These are phyloP conservation scores for Flammula alnicola DNA, from an alignment of 1,284 basidiomycete species.

Conservation along the genomic window DNA sequence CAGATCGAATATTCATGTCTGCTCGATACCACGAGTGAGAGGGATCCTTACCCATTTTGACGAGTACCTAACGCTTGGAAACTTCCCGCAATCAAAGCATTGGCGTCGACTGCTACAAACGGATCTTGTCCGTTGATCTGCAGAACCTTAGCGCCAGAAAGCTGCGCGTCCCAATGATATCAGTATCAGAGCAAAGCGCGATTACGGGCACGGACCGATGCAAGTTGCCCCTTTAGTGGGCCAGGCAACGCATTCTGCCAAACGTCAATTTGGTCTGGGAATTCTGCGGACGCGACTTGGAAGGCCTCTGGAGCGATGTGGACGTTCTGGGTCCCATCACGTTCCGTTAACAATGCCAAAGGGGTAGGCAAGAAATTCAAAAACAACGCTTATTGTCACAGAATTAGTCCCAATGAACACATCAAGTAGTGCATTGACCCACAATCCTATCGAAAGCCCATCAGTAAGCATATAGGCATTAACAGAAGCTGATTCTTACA, in stretches of 20 bases:
- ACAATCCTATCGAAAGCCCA: slow-evolving; percentile 48
- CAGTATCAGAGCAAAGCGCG: background rate
- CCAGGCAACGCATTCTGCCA: slow-evolving; percentile 62
- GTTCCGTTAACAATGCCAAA: slow-evolving; percentile 52
- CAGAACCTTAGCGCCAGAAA: slow-evolving; percentile 60
- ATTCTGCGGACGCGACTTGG: slow-evolving; percentile 56
- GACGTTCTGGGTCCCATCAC: slow-evolving; percentile 50
- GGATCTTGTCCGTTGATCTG: slow-evolving; percentile 58
- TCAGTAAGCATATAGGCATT: slow-evolving; percentile 40
- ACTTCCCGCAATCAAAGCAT: slow-evolving; percentile 51
- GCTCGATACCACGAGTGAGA: no score
- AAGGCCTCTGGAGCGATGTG: slow-evolving; percentile 67
- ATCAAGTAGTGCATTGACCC: slow-evolving; percentile 20
- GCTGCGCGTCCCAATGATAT: slow-evolving; percentile 34
- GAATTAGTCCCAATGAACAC: background rate
- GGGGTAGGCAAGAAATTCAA: slow-evolving; percentile 60
- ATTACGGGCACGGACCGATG: slow-evolving; percentile 41
- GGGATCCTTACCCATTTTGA: slow-evolving; percentile 25
- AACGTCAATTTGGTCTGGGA: slow-evolving; percentile 55
- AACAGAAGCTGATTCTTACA: slow-evolving; percentile 23
- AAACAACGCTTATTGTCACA: slow-evolving; percentile 42
- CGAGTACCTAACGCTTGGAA: slow-evolving; percentile 46
- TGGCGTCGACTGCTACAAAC: slow-evolving; percentile 54
- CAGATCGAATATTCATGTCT: background rate
- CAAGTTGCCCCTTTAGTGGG: slow-evolving; percentile 51